Base-by-base conservation (phyloP, 2,329 filamentous ascomycete genomes). In the Pseudocercospora cruenta region DNA sequence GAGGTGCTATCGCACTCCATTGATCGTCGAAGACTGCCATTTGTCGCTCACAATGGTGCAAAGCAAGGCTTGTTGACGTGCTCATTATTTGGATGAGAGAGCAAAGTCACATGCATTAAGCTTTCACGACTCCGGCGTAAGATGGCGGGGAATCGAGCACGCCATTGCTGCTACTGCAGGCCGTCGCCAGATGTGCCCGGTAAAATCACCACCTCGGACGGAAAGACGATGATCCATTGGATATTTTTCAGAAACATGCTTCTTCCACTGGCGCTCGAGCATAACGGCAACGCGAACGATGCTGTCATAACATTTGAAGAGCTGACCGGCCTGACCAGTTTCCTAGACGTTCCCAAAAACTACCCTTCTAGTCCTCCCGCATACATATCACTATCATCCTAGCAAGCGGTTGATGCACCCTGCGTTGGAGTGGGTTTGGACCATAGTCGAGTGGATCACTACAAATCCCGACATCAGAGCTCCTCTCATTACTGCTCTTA, bases 401-500 rank as follows among this genome's bases (percentile, higher is more conserved):
- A 14, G 31, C 55, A 16, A 28, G 28, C 57, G 31, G 45, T 64
- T 54, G 39, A 64, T 60, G 57, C 51, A 43, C 55, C 43, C 57
- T 53, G 55, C 47, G 31, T 58, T 64, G 58, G 62, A 58, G 57
- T 60, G 57, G 55, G 43, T 54, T 49, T 58, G 22, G 39, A 36
- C 12, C 22, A 59, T 63, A 47, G 24, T 58, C 33, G 49, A 63
- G 51, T 67, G 65, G 62, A 62, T 67, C 62, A 43, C 51, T 39
- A 62, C 51, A 14, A 31, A 49, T 26, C 58, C 65, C 58, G 53
- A 33, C 47, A 60, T 49, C 14, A 26, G 55, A 19, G 54, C 63
- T 60, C 66, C 63, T 61, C 31, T 65, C 51, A 63, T 61, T 53
- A 64, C 60, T 21, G 53, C 63, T 26, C 53, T 64, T 33, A 60